Conservation (phyloP, 768 basidiomycete species). For the Peribolospora baueri region DNA sequence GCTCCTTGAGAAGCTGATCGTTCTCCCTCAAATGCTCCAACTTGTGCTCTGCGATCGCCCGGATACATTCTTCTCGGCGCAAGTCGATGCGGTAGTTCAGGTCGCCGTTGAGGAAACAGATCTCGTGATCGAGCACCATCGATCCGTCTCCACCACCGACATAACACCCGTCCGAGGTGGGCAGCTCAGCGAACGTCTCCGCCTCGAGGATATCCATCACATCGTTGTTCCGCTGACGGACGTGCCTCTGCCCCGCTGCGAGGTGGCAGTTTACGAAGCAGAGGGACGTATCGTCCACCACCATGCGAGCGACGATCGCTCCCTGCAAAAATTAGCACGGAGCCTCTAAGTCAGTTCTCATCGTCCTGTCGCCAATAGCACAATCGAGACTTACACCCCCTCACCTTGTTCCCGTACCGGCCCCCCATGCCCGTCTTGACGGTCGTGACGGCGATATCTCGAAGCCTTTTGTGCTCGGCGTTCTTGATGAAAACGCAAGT, state of each 20-base stretch:
- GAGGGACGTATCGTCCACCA: constrained; percentile 72
- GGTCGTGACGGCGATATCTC: constrained; percentile 48
- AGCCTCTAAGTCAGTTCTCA: too few species aligned
- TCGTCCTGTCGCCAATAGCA: too few species aligned
- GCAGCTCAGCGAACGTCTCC: constrained; percentile 27
- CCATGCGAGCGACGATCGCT: constrained; percentile 66
- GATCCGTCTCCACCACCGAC: constrained; percentile 79
- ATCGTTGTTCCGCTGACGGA: constrained; percentile 63
- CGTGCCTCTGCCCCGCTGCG: constrained; percentile 68
- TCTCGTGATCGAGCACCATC: constrained; percentile 82
- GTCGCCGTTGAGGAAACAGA: constrained; percentile 79
- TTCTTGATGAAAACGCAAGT: constrained; percentile 40
- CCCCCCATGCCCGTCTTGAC: constrained; percentile 85
- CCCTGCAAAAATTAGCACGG: constrained; percentile 28
- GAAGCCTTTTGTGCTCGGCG: constrained; percentile 33
- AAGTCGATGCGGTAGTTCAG: constrained; percentile 95
- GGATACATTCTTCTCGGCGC: constrained; percentile 55
- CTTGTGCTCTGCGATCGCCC: constrained; percentile 44
- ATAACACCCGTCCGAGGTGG: constrained; percentile 33
- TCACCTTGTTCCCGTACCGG: constrained; percentile 80
- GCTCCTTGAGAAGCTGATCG: constrained; percentile 76
- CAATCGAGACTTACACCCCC: constrained; percentile 6
- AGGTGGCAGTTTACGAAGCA: constrained; percentile 95
- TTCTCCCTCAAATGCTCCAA: constrained; percentile 37
- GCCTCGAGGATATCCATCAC: constrained; percentile 68